Evolutionary conservation across 1,284 basidiomycete species (phyloP).

Genomic region (Malassezia equina): DNA sequence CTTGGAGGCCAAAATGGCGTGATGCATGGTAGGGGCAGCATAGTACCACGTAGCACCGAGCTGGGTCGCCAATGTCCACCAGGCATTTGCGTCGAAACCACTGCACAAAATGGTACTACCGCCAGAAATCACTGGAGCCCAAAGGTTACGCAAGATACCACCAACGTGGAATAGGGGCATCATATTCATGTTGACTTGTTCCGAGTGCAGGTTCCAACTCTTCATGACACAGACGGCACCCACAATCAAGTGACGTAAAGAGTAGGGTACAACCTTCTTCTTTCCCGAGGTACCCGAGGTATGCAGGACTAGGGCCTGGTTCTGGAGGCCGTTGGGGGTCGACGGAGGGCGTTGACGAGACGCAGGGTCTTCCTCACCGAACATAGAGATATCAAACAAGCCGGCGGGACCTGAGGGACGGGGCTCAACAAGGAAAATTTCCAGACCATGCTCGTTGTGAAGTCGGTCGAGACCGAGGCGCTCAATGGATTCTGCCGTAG

Average conservation of each 20-base stretch:
- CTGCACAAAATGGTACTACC: constrained; percentile 47
- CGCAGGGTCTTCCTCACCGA: constrained; percentile 21
- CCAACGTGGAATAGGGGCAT: constrained; percentile 49
- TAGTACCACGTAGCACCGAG: constrained; percentile 48
- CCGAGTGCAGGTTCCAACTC: constrained; percentile 41
- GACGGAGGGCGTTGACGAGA: constrained; percentile 28
- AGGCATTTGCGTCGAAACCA: constrained; percentile 45
- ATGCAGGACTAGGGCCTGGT: constrained; percentile 45
- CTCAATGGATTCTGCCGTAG: constrained; percentile 39
- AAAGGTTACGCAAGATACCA: constrained; percentile 46
- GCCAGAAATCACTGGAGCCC: constrained; percentile 45
- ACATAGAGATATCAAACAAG: constrained; percentile 39
- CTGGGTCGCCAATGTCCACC: constrained; percentile 44
- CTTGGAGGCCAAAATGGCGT: constrained; percentile 44
- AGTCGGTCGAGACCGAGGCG: constrained; percentile 35
- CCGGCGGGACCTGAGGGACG: constrained; percentile 36
- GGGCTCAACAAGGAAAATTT: constrained; percentile 44
- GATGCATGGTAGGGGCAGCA: constrained; percentile 48
- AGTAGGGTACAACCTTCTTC: constrained; percentile 47
- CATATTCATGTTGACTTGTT: constrained; percentile 48
- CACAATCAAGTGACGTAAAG: constrained; percentile 45
- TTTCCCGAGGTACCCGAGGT: constrained; percentile 47
- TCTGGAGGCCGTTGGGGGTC: constrained; percentile 32
- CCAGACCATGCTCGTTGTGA: constrained; percentile 37
- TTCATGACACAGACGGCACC: constrained; percentile 45